phyloP scores from a whole-genome alignment of 192 early-diverging fungal genomes.

The Anaeromyces robustus region DNA sequence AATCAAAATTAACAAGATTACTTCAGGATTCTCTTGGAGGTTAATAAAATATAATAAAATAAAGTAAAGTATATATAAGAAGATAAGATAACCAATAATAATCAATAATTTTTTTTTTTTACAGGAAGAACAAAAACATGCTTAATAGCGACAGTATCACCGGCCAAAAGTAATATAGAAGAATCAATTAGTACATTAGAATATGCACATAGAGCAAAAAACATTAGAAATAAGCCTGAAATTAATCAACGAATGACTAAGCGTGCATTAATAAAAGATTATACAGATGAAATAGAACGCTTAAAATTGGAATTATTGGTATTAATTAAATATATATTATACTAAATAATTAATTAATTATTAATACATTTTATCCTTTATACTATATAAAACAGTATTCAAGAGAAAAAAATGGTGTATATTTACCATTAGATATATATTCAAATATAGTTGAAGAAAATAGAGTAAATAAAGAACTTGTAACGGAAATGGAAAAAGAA shows the following conservation, averaged over 20 bases:
- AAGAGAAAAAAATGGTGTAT: neutral
- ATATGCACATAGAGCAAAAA: slow-evolving; percentile 63
- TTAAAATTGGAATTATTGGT: slow-evolving; percentile 60
- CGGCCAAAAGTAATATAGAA: slow-evolving; percentile 43
- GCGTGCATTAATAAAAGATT: slow-evolving; percentile 64
- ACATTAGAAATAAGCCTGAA: slow-evolving; percentile 59
- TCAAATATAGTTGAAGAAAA: neutral
- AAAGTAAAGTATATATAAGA: neutral
- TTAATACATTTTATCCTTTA: too few species aligned
- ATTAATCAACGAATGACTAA: slow-evolving; percentile 67
- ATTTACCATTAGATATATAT: neutral
- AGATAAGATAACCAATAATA: too few species aligned
- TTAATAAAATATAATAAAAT: neutral
- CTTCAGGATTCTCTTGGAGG: slow-evolving; percentile 73
- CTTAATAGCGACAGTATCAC: slow-evolving; percentile 87
- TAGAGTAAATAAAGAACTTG: neutral
- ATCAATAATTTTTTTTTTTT: too few species aligned
- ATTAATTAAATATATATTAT: neutral
- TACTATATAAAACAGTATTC: neutral
- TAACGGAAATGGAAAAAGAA: neutral
- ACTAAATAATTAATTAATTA: too few species aligned
- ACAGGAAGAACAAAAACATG: slow-evolving; percentile 78
- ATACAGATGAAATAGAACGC: slow-evolving; percentile 60
- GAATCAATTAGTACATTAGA: slow-evolving; percentile 63
- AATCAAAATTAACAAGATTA: slow-evolving; percentile 77